Base-by-base conservation (phyloP, 164 flowering plant genomes). In the Euptelea pleiosperma region DNA sequence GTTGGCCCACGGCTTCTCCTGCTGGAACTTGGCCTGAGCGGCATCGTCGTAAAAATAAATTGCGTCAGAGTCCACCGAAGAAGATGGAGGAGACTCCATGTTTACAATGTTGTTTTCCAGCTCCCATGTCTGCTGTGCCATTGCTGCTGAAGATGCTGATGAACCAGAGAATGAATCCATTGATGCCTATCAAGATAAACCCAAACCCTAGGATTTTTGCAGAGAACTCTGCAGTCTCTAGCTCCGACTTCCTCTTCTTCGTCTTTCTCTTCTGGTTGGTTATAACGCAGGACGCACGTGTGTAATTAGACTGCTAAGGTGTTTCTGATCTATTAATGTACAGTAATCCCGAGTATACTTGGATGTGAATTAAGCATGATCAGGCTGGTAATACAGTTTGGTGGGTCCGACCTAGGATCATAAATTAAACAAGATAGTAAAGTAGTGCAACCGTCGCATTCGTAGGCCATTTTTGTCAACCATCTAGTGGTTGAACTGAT, bases 51-150 rank as follows among this genome's bases (percentile, higher is more conserved):
- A 91, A 79, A 67, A 70, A 78, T 87, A 93, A 35, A 93, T 88
- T 6, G 87, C 68, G 69, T 93, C 99, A 16, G 84, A 69, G 37
- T 45, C 66, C 18, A 26, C 57, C 4, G 61, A 74, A 4, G 51
- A 53, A 1, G 73, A 39, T 3, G 65, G 47, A 0, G 81, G 82
- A 1, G 75, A 49, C 16, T 74, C 82, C 68, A 77, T 69, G 46
- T 60, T 58, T 1, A 73, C 73, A 33, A 86, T 85, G 81, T 79
- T 85, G 83, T 89, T 92, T 68, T 92, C 98, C 0, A 89, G 81
- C 60, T 92, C 98, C 98, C 98, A 92, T 18, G 91, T 89, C 45
- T 82, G 73, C 65, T 76, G 83, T 5, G 98, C 95, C 22, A 89
- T 81, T 34, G 76, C 52, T 21, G 89, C 58, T 11, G 79, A 73